Evolutionary conservation across 192 early-diverging fungal species (phyloP), one percentile per base, ranked within the genome.

Genomic region (Coemansia sp.): DNA sequence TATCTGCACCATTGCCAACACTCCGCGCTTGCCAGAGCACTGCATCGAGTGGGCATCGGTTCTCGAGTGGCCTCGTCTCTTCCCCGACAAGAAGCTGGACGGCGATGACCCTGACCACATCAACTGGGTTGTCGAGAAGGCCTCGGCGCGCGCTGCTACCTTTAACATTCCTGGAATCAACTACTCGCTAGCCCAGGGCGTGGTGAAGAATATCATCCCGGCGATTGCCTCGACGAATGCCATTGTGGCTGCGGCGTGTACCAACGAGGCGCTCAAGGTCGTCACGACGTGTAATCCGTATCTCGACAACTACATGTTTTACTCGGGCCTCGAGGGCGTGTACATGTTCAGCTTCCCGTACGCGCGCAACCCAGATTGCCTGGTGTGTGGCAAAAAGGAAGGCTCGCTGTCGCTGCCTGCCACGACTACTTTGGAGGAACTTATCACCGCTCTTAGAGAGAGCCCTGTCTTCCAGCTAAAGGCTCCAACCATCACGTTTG

Each of bases 201-300:
- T 99, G 20, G 95, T 99, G 62, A 99, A 99, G 85, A 97, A 97
- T 81, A 97, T 97, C 64, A 97, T 99, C 66, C 97, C 97, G 1
- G 96, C 96, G 11, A 96, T 99, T 79, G 96, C 92, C 22, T 92
- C 92, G 8, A 93, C 93, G 5, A 94, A 94, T 72, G 93, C 93
- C n/a, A 86, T 94, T 49, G 91, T 89, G 44, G 91, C 91, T 1
- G 96, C 95, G 5, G 89, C 91, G 7, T 98, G 96, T 68, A 94
- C 94, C 57, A 96, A 94, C 68, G 97, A 99, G 82, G 96, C 94
- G 1, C 90, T 96, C 77, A 99, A 99, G 82, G 80, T 98, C 36
- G 90, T 91, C 11, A 97, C 96, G 3, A 86, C 76, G 22, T 89
- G 91, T 66, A 91, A 92, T 18, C 86, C 88, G 43, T 88, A 86